Evolutionary conservation across 139 green algal species (phyloP), one percentile per base, ranked within the genome.

Genomic region (Chlamydomonas incerta): DNA sequence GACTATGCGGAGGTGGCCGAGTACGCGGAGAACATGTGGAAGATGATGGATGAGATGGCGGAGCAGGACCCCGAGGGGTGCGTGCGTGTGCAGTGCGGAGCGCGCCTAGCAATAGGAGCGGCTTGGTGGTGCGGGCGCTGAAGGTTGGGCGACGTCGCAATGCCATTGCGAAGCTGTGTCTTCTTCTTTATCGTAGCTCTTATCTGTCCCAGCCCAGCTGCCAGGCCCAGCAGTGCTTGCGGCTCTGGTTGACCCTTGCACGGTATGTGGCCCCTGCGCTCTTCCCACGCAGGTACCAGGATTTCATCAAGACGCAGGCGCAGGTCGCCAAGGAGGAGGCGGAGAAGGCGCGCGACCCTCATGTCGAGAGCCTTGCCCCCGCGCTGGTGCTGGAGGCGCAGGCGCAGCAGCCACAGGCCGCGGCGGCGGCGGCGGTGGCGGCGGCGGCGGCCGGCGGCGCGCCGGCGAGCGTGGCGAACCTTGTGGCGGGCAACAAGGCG

Each of bases 371-470:
- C 20, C 41, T 74, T 41, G 41, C 11, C 41, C 77, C 77, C 21
- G 77, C 41, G n/a, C 77, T 83, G 41, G 77, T 83, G 63, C 63
- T 83, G 63, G 77, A 83, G 65, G 77, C n/a, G 62, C n/a, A 83
- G 47, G 63, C 63, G 28, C 58, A 55, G 67, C 18, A 47, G 33
- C 67, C 33, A 33, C 13, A 29, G 65, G 65, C 26, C 1, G 9
- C 13, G n/a, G 3, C 15, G 65, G 75, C 31, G 60, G 57, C 34
- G n/a, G 57, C 10, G 6, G 74, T 8, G 5, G 74, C 34, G 28
- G 60, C 17, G 37, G 58, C 0, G 34, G 34, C 28, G 17, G 60
- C 28, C 60, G 26, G 14, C 20, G 17, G 34, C 8, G 37, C 60
- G 75, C 60, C 37, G 18, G 24, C 28, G 3, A 62, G 29, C 8